Evolutionary conservation across 176 grass and related monocot genomes (phyloP).

Genomic region (Raddia distichophylla): DNA sequence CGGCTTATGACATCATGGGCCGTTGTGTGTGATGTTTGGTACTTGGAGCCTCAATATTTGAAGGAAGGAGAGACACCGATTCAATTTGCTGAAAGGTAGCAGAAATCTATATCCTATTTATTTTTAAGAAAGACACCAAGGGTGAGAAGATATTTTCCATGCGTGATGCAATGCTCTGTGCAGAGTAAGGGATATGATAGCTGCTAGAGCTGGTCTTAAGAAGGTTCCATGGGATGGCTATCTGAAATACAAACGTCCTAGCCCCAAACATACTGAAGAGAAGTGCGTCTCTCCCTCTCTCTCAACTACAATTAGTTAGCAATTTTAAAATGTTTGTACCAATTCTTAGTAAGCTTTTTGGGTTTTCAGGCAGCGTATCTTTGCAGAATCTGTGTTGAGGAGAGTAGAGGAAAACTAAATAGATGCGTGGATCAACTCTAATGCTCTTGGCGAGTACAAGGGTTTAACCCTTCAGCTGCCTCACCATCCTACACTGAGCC

Average conservation of each 20-base stretch:
- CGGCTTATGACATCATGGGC: conserved; percentile 98
- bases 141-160: neutral
- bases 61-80: conserved; percentile 82
- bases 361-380: conserved; percentile 92
- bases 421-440: neutral
- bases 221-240: conserved; percentile 99
- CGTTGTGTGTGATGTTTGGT: conserved; percentile 99
- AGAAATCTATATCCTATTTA: neutral
- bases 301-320: neutral
- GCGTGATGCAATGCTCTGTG: conserved; percentile 38
- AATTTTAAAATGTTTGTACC: neutral
- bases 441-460: conserved; percentile 21
- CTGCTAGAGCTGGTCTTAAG: conserved; percentile 89
- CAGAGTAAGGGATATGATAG: conserved; percentile 99
- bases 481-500: neutral
- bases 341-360: conserved; percentile 33
- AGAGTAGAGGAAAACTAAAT: conserved; percentile 73
- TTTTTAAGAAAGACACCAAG: neutral
- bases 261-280: conserved; percentile 92
- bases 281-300: conserved; percentile 53
- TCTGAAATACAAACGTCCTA: conserved; percentile 92
- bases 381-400: conserved; percentile 81
- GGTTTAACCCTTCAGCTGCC: conserved; percentile 8
- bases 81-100: conserved; percentile 96
- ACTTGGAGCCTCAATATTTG: conserved; percentile 89